Percentiles rank a stretch among this genome's conserved stretches.
Evolutionary conservation across 208 protist species (phyloP).

Genomic region (Leishmania aethiopica): DNA sequence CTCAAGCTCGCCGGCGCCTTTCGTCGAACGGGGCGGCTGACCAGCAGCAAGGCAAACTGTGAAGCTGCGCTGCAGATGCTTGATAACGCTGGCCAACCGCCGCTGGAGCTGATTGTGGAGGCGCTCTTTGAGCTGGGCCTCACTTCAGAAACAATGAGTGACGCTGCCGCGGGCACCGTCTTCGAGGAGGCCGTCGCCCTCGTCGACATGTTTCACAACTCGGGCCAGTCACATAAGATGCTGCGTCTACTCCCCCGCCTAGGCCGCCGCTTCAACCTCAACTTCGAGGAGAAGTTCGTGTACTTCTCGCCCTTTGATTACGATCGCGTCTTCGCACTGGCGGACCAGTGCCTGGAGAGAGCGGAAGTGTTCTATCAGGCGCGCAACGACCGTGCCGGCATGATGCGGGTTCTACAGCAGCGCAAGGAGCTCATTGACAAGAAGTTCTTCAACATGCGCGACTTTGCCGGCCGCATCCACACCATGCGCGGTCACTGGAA

Average conservation of each 20-base stretch:
- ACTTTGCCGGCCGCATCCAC: conserved; percentile 89
- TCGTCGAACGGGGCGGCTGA: conserved; percentile 68
- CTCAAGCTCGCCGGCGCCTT: conserved; percentile 83
- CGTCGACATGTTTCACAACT: conserved; percentile 77
- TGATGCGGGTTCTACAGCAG: conserved; percentile 77
- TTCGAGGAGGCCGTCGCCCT: conserved; percentile 82
- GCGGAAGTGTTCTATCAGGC: conserved; percentile 65
- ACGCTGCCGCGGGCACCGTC: conserved; percentile 45
- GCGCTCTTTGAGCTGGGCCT: conserved; percentile 81
- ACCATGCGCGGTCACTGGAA: conserved; percentile 91
- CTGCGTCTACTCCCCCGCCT: conserved; percentile 82
- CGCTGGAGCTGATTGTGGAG: conserved; percentile 86
- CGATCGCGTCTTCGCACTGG: conserved; percentile 85
- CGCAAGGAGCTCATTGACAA: conserved; percentile 87
- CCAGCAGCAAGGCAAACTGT: conserved; percentile 67
- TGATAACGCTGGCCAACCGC: conserved; percentile 50
- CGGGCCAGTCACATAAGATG: conserved; percentile 87
- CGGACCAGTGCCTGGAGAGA: conserved; percentile 80
- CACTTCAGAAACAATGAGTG: conserved; percentile 55
- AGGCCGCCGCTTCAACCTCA: conserved; percentile 82
- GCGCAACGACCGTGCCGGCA: conserved; percentile 42
- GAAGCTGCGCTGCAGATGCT: conserved; percentile 67
- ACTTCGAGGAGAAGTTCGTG: conserved; percentile 89
- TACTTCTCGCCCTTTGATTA: conserved; percentile 92
- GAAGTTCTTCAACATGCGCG: conserved; percentile 92